These are phyloP conservation scores for Sarcocystis neurona DNA, from an alignment of 169 alveolate genomes.

Conservation along the genomic window DNA sequence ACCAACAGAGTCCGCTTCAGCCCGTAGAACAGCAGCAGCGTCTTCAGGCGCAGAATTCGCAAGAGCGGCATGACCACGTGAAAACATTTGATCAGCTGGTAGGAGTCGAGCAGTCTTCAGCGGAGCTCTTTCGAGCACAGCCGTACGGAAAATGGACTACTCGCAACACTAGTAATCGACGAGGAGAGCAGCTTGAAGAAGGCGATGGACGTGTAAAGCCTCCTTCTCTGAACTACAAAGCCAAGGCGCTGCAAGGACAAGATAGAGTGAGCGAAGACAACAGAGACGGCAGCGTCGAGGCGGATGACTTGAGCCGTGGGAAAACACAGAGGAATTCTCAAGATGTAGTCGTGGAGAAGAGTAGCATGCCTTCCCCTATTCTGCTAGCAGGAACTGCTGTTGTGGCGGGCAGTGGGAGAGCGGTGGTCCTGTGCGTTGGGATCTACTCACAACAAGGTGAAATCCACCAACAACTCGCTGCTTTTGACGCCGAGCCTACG, in stretches of 20 bases:
- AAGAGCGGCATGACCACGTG: no score
- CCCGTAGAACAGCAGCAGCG: conserved; percentile 21
- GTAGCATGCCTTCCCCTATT: conserved; percentile 76
- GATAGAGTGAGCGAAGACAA: background rate
- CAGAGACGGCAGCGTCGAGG: background rate
- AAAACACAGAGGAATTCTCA: background rate
- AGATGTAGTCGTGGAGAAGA: conserved; percentile 6
- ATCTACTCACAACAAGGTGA: conserved; percentile 76
- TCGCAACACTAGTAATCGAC: no score
- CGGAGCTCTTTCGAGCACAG: no score
- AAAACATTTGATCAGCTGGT: no score
- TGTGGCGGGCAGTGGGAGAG: conserved; percentile 82
- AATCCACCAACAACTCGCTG: conserved; percentile 67
- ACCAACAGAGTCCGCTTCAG: conserved; percentile 27
- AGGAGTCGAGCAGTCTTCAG: no score
- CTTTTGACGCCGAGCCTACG: conserved; percentile 78
- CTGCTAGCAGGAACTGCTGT: conserved; percentile 81
- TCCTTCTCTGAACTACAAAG: background rate
- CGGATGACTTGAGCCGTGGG: background rate
- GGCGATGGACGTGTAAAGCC: background rate
- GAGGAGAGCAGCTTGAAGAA: no score
- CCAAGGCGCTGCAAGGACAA: background rate
- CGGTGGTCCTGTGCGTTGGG: conserved; percentile 82
- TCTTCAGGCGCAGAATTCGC: background rate
- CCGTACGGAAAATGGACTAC: no score